Base-by-base conservation (phyloP, 192 early-diverging fungal species). In the Rhizophlyctis rosea region DNA sequence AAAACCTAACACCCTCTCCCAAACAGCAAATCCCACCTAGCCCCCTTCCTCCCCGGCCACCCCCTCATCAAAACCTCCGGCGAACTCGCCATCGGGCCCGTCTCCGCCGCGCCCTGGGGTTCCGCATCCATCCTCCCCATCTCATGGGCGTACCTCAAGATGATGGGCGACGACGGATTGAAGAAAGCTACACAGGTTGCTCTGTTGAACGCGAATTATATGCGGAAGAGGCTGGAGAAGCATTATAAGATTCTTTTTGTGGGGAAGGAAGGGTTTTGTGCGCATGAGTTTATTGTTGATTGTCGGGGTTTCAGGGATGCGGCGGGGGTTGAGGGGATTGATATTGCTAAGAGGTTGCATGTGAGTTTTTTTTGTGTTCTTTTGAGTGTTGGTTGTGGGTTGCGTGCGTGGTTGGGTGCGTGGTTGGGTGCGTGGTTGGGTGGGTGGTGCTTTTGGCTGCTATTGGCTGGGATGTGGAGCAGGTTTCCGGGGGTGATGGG, bases 251-350 rank as follows among this genome's bases (percentile, higher is more conserved):
- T 98, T 27, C 78, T 98, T 51, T 99, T 76, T 77, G 91, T 90
- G 30, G 97, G 98, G 80, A 78, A 90, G 36, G 85, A 96, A 61
- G 94, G 95, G 57, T 86, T 91, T 81, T 99, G 97, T 73, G 97
- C 93, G 4, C 97, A 99, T 81, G 97, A 99, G 77, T 99, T 99
- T 80, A 98, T 99, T 61, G 82, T 99, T 35, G 97, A 99, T 76
- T 87, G 88, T 39, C 87, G 94, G 48, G 90, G 90, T n/a, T 98
- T 99, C 69, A 81, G 72, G 56, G 81, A 77, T 9, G 77, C 78
- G 25, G 83, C 90, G 16, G 88, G 86, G 35, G 75, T 99, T 69
- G 86, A 94, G 71, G 97, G 90, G 9, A 91, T 99, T 57, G 97
- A 99, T 71, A 87, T 99, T 74, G 97, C 97, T 75, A 99, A 99